These are phyloP conservation scores for Volvox reticuliferus DNA, from an alignment of 139 green algal species.

Conservation along the genomic window DNA sequence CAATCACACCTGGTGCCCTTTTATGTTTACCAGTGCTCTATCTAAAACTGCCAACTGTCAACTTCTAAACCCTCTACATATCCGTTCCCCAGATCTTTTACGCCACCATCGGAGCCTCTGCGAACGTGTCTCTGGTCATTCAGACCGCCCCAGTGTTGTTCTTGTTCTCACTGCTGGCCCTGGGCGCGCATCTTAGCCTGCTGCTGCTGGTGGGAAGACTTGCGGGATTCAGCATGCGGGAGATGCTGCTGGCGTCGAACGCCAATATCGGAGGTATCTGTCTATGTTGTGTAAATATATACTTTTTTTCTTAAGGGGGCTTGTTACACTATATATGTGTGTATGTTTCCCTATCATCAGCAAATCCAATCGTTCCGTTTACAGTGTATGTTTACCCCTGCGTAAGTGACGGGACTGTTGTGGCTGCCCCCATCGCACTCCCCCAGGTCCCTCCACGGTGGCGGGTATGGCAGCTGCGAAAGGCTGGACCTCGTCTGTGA, in stretches of 20 bases:
- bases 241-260: conserved; percentile 90
- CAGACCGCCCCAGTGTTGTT: conserved; percentile 89
- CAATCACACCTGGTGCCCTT: too few relatives aligned
- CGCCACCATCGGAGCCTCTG: conserved; percentile 86
- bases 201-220: conserved; percentile 75
- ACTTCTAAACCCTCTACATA: too few relatives aligned
- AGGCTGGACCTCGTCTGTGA: conserved; percentile 80
- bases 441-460: conserved; percentile 85
- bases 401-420: background rate
- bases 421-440: background rate
- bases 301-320: too few relatives aligned
- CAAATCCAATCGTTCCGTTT: too few relatives aligned
- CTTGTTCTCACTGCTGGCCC: conserved; percentile 80
- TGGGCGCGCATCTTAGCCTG: conserved; percentile 67
- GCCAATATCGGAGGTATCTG: conserved; percentile 86
- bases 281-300: too few relatives aligned
- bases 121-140: conserved; percentile 81
- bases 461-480: conserved; percentile 93
- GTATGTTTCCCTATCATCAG: too few relatives aligned
- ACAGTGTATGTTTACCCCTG: too few relatives aligned
- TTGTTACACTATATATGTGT: too few relatives aligned
- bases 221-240: conserved; percentile 69
- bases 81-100: conserved; percentile 88
- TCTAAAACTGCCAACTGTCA: too few relatives aligned
- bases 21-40: too few relatives aligned